Evolutionary conservation across 2,329 filamentous ascomycete species (phyloP).

Genomic region (Penicillium hesseltinei): DNA sequence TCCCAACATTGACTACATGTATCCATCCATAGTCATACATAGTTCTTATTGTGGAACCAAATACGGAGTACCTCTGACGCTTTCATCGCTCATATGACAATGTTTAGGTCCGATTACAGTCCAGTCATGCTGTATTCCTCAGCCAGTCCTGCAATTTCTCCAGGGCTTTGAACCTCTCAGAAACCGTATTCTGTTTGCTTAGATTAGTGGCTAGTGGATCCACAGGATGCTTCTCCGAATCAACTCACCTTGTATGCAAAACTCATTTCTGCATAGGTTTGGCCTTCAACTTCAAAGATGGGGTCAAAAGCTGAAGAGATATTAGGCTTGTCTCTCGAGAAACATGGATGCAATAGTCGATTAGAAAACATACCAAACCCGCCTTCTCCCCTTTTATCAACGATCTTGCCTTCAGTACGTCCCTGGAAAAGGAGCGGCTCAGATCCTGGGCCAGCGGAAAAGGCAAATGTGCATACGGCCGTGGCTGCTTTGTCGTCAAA

Average conservation of each 20-base stretch:
- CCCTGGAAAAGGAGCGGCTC: not conserved
- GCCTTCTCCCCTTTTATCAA: not conserved
- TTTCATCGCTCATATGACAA: not conserved
- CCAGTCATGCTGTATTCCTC: constrained; percentile 1
- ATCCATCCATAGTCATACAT: not conserved
- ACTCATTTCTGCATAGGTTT: not conserved
- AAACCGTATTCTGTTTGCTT: not conserved
- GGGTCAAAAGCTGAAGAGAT: not conserved
- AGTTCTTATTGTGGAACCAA: not conserved
- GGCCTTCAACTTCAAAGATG: not conserved
- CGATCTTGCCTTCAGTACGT: not conserved
- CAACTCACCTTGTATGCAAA: not conserved
- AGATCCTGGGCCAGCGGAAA: not conserved
- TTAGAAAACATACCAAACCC: not conserved
- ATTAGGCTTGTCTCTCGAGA: not conserved
- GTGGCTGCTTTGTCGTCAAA: not conserved
- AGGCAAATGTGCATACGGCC: not conserved
- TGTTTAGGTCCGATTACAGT: not conserved
- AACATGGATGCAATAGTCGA: not conserved
- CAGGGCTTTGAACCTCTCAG: not conserved
- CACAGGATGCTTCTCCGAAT: too few species aligned
- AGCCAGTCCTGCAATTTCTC: constrained; percentile 2
- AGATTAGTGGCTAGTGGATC: not conserved
- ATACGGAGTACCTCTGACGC: not conserved
- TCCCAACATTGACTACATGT: not conserved